A percentile compares a stretch with the other conserved stretches of the same genome.
Conservation (phyloP, 306 rosid species). For the Astragalus glycyphyllos region DNA sequence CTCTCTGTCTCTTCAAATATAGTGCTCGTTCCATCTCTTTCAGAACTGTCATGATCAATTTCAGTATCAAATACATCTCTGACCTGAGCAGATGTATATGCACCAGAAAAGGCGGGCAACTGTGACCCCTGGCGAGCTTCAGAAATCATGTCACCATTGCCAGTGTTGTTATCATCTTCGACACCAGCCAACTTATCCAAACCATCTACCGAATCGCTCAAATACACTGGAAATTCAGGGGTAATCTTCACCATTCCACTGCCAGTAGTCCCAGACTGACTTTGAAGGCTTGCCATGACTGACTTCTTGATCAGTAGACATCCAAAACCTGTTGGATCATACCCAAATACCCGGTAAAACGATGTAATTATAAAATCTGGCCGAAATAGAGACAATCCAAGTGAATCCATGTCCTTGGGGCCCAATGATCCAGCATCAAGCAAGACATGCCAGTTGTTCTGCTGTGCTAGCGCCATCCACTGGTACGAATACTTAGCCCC, state of each 20-base stretch:
- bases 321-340: conserved; percentile 97
- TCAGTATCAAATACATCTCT: conserved; percentile 93
- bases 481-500: conserved; percentile 97
- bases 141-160: conserved; percentile 55
- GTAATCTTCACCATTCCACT: conserved; percentile 96
- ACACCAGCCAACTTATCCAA: conserved; percentile 72
- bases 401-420: conserved; percentile 99
- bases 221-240: conserved; percentile 86
- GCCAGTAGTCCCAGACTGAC: conserved; percentile 85
- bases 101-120: conserved; percentile 96
- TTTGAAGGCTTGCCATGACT: conserved; percentile 85
- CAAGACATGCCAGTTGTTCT: conserved; percentile 97
- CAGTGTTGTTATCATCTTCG: conserved; percentile 64
- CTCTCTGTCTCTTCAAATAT: conserved; percentile 93
- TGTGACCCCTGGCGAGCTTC: conserved; percentile 73
- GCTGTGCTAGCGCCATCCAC: conserved; percentile 99
- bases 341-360: conserved; percentile 96
- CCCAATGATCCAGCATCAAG: conserved; percentile 98
- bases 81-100: conserved; percentile 89
- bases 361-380: conserved; percentile 96
- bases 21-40: conserved; percentile 93
- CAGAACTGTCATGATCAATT: conserved; percentile 92
- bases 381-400: conserved; percentile 90
- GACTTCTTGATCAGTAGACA: conserved; percentile 95
- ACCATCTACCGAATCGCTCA: conserved; percentile 88